Base-by-base conservation (phyloP, 2,329 filamentous ascomycete species). In the Alternaria infectoria region DNA sequence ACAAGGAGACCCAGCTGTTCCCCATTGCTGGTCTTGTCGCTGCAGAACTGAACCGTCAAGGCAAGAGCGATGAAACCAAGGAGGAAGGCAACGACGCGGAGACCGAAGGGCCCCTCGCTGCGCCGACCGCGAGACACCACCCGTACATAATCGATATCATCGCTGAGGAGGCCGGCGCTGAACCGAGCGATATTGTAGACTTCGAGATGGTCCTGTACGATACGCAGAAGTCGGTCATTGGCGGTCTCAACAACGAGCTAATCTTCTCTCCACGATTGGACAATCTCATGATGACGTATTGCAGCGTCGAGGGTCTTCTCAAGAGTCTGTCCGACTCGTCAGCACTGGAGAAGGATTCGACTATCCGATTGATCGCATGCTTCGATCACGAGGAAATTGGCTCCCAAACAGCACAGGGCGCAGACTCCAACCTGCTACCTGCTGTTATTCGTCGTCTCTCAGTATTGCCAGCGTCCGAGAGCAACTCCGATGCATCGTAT, bases 321-420 rank as follows among this genome's bases (percentile, higher is more conserved):
- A 87, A 90, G 67, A 97, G 95, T 0, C 83, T 96, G 25, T 81
- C 85, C 19, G 85, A 88, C 3, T 79, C 87, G 12, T 82, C 85
- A 5, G 86, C 90, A 6, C 86, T 98, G 26, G 88, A 93, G 46
- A 82, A 90, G 21, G 95, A 97, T 75, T 84, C 88, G 4, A 90
- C 88, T 17, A 97, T 98, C 75, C 93, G 96, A 49, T 85, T 99
- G n/a, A 91, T 96, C 70, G 91, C 93, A 36, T 92, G 95, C 81
- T 99, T 99, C 80, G 96, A 99, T 79, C 94, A 99, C 82, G 96
- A 99, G 81, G 96, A 99, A 79, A 96, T 99, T 75, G 96, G 96
- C 57, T 97, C 93, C 65, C 90, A 88, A 61, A 97, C 93, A 3
- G 94, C 95, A 6, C 96, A 99, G 76, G 96, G 96, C 65, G 96